Base-by-base conservation (phyloP, 768 basidiomycete species). In the Trametes cinnabarina region DNA sequence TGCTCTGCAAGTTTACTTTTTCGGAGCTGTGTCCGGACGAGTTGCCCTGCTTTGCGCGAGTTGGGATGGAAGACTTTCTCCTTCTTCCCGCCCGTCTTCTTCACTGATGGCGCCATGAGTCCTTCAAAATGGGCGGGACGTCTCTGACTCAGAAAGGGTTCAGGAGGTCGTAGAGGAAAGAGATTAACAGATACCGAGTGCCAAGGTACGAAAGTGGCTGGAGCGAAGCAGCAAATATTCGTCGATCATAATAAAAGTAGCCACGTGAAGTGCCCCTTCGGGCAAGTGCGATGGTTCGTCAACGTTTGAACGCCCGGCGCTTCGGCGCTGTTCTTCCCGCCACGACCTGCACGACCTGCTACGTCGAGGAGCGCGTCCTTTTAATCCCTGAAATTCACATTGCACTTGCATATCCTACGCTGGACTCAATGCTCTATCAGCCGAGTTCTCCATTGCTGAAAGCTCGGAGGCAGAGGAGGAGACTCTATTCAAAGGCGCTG, bases 1-100 rank as follows among this genome's bases (percentile, higher is more conserved):
- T 81, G 75, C 55, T 80, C 80, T 12, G 78, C 78, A 17, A 93
- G 76, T 68, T 85, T 91, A 20, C 78, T 77, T 64, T 89, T 90
- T 60, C 92, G 80, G 37, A 89, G 69, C 22, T 85, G 82, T 55
- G 82, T 78, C 20, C 90, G 82, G 15, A 81, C 76, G 14, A 92
- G 77, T 66, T 92, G 90, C 12, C 79, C 83, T 2, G 92, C 92
- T 73, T 93, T 94, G 60, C 92, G 80, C 20, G 92, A 94, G 46
- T 86, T 78, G 4, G 92, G 92, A 68, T 94, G 92, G 61, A 87
- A 88, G 10, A 92, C 64, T 65, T 93, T 93, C 67, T 90, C 89
- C 72, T 84, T 89, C 71, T 85, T 89, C 30, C 66, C 69, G 3
- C 67, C 57, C 49, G 68, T 69, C 23, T 60, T 51, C 59, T 71